These are phyloP conservation scores for Aurinia saxatilis DNA, from an alignment of 345 rosid genomes.

Conservation along the genomic window DNA sequence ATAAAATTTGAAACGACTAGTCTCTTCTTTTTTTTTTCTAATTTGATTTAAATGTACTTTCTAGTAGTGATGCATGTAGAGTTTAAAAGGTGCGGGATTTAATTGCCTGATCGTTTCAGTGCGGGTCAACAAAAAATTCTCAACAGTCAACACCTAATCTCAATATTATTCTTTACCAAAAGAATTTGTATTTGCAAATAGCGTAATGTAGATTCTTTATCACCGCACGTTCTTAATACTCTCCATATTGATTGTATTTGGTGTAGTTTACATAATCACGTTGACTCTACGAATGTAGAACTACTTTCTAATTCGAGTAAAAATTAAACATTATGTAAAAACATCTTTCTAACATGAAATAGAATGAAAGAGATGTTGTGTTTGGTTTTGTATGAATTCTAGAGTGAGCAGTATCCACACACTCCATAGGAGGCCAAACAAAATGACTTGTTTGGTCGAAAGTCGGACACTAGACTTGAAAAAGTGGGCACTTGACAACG, in stretches of 20 bases:
- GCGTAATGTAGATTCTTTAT: too few relatives aligned
- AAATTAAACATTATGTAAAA: too few relatives aligned
- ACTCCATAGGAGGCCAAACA: conserved; percentile 9
- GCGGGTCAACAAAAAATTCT: neutral
- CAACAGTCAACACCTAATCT: neutral
- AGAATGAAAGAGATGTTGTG: neutral
- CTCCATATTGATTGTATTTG: too few relatives aligned
- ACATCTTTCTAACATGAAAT: too few relatives aligned
- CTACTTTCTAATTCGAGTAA: too few relatives aligned
- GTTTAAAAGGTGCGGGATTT: neutral
- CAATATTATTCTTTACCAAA: too few relatives aligned
- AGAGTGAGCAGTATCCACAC: conserved; percentile 7
- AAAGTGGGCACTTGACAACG: conserved; percentile 20
- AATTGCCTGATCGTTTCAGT: neutral
- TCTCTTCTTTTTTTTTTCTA: neutral
- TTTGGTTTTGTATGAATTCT: neutral
- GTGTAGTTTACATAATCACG: too few relatives aligned
- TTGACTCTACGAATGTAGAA: too few relatives aligned
- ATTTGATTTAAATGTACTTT: neutral
- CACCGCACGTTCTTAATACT: too few relatives aligned
- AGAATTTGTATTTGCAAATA: too few relatives aligned
- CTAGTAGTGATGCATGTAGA: neutral
- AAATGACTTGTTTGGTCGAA: conserved; percentile 15
- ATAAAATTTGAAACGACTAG: neutral
- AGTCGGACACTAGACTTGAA: neutral